These are phyloP conservation scores for Arctium minus DNA, from an alignment of 129 eudicot genomes.

Conservation along the genomic window DNA sequence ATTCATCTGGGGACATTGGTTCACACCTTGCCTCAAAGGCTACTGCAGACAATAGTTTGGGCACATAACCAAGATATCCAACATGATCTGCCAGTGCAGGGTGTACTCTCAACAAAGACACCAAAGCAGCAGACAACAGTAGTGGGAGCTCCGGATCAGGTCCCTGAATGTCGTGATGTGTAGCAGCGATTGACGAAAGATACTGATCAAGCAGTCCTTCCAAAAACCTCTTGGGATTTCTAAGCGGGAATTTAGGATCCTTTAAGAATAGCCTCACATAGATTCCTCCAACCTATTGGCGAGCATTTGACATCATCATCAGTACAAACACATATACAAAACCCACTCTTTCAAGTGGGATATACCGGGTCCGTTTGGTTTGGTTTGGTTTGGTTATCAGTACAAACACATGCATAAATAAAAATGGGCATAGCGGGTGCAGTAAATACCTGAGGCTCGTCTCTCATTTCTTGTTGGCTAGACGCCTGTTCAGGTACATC, in stretches of 20 bases:
- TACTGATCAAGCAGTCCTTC: conserved; percentile 95
- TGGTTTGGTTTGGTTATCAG: too few species aligned
- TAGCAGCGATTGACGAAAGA: conserved; percentile 84
- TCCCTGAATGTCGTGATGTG: conserved; percentile 70
- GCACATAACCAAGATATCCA: conserved; percentile 91
- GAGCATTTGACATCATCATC: not conserved
- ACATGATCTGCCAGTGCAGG: conserved; percentile 99
- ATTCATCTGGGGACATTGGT: conserved; percentile 63
- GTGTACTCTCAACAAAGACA: conserved; percentile 86
- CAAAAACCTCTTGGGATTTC: conserved; percentile 92
- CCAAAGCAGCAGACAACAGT: conserved; percentile 92
- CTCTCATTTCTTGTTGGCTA: conserved; percentile 88
- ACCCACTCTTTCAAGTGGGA: not conserved
- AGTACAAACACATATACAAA: not conserved
- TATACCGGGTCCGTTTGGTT: too few species aligned
- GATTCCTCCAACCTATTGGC: conserved; percentile 89
- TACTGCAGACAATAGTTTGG: conserved; percentile 87
- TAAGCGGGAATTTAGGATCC: conserved; percentile 95
- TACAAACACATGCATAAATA: not conserved
- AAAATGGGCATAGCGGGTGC: not conserved
- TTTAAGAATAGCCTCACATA: conserved; percentile 85
- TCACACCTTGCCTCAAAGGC: conserved; percentile 94
- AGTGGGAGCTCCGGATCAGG: conserved; percentile 88
- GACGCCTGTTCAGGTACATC: conserved; percentile 97
- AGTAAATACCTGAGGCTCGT: conserved; percentile 88